A percentile compares a stretch with the other conserved stretches of the same genome.
Conservation (phyloP, 768 basidiomycete genomes). For the Mycena crocata region DNA sequence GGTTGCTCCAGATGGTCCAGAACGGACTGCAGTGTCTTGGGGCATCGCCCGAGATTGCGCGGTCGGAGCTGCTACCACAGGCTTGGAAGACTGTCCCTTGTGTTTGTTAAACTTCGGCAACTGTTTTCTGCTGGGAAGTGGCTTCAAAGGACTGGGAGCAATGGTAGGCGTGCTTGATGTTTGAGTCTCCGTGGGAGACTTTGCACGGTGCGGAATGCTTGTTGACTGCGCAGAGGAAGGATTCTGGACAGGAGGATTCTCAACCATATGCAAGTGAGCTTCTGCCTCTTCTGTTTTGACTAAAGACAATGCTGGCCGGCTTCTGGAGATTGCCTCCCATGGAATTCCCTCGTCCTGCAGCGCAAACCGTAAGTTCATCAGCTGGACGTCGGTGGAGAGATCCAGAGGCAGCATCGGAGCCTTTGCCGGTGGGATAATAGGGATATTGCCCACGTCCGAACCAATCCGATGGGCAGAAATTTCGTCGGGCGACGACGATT, state of each 20-base stretch:
- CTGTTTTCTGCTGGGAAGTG: conserved; percentile 23
- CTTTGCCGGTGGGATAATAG: conserved; percentile 31
- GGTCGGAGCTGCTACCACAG: neutral
- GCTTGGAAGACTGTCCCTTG: neutral
- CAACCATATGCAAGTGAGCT: neutral
- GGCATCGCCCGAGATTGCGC: neutral
- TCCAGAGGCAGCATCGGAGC: conserved; percentile 28
- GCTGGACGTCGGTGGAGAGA: conserved; percentile 42
- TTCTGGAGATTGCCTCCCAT: conserved; percentile 31
- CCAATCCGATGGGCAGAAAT: conserved; percentile 39
- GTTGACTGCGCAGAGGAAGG: neutral
- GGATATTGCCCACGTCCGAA: conserved; percentile 43
- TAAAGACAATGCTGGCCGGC: conserved; percentile 10
- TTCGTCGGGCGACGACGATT: conserved; percentile 14
- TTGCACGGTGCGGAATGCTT: neutral
- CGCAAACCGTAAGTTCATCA: conserved; percentile 42
- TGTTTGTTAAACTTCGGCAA: conserved; percentile 20
- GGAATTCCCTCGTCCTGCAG: conserved; percentile 34
- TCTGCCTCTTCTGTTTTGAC: conserved; percentile 23
- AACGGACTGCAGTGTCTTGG: neutral
- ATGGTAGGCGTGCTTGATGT: too few species aligned
- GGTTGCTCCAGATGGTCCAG: neutral
- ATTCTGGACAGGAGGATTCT: neutral
- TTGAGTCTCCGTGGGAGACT: neutral
- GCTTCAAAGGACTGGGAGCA: neutral